Evolutionary conservation across 306 rosid species (phyloP), one percentile per base, ranked within the genome.

Genomic region (Quercus rubra): DNA sequence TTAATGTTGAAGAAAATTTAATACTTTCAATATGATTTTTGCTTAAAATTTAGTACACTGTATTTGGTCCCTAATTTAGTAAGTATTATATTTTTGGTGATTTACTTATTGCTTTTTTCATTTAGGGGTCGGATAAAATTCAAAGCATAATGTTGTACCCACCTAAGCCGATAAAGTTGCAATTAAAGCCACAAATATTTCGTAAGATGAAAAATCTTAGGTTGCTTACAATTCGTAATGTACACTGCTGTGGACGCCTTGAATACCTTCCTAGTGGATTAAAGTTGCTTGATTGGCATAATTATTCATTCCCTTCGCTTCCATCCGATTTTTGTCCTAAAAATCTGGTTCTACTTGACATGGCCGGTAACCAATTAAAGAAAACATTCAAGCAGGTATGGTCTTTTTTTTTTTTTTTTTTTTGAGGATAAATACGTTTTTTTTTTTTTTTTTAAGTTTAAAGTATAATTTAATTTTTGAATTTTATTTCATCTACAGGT

Each of bases 251-350:
- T 3, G 35, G 61, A 61, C 4, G 17, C 13, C 66, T 23, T 15
- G 30, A 49, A 28, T 14, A n/a, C 51, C 66, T 79, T 4, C 70
- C 83, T 1, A 52, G 7, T 54, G 52, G 6, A 51, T 10, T 72
- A 67, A 66, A 11, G 14, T 51, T 74, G 21, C 11, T 55, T 31
- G 12, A 74, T 0, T 74, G 77, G 68, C 11, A 3, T 28, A n/a
- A 28, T 12, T 74, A 30, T 73, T n/a, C 55, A 43, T 43, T 8
- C 0, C 31, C 76, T 41, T n/a, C 59, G 41, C 41, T 86, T 19
- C 89, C 89, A 1, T 64, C 70, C 7, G 33, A 58, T 64, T 81
- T 88, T 79, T 68, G 55, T 78, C 86, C 88, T 9, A 55, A 30
- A 61, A 55, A 82, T 31, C 86, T 85, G 61, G 79, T 55, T 70